Evolutionary conservation across 2,329 filamentous ascomycete genomes (phyloP), one percentile per base, ranked within the genome.

Genomic region (Arthrobotrys entomopaga): DNA sequence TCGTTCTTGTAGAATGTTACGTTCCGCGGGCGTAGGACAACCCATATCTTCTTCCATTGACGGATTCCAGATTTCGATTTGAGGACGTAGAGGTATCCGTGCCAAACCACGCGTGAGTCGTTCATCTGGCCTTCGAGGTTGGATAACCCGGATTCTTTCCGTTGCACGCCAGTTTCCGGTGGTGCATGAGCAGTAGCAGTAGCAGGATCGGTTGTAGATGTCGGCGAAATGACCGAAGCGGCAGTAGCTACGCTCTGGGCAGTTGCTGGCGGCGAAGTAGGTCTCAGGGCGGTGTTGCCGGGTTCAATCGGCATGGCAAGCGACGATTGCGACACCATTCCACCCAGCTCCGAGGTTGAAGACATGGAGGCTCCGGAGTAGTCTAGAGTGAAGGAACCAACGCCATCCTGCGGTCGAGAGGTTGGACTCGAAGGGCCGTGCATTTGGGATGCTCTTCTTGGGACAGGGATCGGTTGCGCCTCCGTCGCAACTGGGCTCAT

Each of bases 11-110:
- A 99, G 24, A 98, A 86, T 15, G 92, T 91, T 34, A 99, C 84
- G 76, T 91, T 93, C 59, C 90, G 89, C 0, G 92, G 90, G 34
- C 95, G 91, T 59, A 99, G 86, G 0, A 98, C 95, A 11, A 90
- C 91, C 95, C 95, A 98, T 71, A 93, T 86, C 78, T 92, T 90
- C 84, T 97, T 97, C 95, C 95, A 99, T 79, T 96, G 91, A 53
- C 91, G 89, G 64, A 99, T 87, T 7, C 93, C 92, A 20, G 90
- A 86, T 79, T 92, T 93, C 75, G 89, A 91, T 78, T 91, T 92
- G 66, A 97, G 86, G 75, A 92, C 88, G 81, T 91, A 91, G 34
- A 98, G 87, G 85, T 92, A 93, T 59, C 94, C 93, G 80, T 98
- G 93, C 86, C 91, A 97, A 50, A 98, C 87, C n/a, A 98, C 90